Conservation (phyloP, 2,329 filamentous ascomycete genomes). For the Colletotrichum tofieldiae region DNA sequence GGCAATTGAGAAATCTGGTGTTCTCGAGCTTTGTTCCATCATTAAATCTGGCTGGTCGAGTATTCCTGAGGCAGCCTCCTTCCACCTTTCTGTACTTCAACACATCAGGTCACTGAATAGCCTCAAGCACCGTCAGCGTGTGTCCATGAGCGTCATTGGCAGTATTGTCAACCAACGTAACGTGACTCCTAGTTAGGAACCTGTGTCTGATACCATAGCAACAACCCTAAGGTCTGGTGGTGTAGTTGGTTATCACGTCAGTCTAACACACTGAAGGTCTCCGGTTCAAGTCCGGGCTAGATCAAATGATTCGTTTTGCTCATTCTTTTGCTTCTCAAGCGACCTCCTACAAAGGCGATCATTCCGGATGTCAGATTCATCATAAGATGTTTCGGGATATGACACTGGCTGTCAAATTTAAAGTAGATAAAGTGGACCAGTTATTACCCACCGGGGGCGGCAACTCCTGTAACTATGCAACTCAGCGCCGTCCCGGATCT, state of each 20-base stretch:
- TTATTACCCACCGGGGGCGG: too few species aligned
- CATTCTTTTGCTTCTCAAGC: neutral
- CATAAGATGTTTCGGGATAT: neutral
- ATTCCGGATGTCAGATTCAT: too few species aligned
- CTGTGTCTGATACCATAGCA: neutral
- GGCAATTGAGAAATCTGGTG: too few species aligned
- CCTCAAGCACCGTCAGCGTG: neutral
- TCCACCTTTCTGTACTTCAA: neutral
- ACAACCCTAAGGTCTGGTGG: constrained; percentile 37
- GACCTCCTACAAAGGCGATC: too few species aligned
- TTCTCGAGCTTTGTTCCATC: too few species aligned
- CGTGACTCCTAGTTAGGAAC: neutral
- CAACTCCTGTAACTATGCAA: too few species aligned
- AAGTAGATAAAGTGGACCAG: neutral
- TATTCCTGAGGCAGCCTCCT: too few species aligned
- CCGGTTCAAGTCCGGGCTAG: constrained; percentile 43
- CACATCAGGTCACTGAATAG: neutral
- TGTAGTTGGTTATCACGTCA: constrained; percentile 65
- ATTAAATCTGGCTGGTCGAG: too few species aligned
- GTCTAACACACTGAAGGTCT: constrained; percentile 59
- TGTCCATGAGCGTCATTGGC: neutral
- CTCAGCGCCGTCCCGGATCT: neutral
- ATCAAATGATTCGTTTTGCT: constrained; percentile 1
- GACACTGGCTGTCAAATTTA: neutral
- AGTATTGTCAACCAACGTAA: neutral